A percentile compares a stretch with the other conserved stretches of the same genome.
Evolutionary conservation across 768 basidiomycete genomes (phyloP).

Genomic region (Dioszegia crocea): DNA sequence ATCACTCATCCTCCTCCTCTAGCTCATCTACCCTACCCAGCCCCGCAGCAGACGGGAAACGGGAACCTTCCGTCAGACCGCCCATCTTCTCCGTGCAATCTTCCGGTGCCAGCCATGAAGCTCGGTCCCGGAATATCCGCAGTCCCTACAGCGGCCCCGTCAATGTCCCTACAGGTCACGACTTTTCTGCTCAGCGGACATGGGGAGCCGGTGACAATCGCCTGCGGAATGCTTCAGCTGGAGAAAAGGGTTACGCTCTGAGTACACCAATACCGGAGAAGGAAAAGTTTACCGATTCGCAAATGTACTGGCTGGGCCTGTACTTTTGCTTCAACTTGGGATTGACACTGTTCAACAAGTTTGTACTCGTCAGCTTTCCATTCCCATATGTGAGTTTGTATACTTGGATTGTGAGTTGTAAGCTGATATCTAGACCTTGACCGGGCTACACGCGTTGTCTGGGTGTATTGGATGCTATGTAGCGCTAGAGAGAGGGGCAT

Average conservation of each 20-base stretch:
- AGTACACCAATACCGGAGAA: neutral
- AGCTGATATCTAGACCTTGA: constrained; percentile 61
- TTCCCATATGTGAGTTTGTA: constrained; percentile 77
- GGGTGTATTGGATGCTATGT: constrained; percentile 75
- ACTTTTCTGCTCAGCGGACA: neutral
- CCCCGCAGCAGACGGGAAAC: neutral
- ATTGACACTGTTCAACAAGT: constrained; percentile 93
- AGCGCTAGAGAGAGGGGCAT: constrained; percentile 60
- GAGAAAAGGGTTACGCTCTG: neutral
- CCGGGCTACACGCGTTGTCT: constrained; percentile 82
- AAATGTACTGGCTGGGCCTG: constrained; percentile 62
- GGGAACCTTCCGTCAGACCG: constrained; percentile 3
- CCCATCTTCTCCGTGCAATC: neutral
- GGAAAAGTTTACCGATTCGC: constrained; percentile 33
- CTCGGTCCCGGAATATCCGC: neutral
- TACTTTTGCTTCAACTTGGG: constrained; percentile 90
- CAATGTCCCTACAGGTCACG: neutral
- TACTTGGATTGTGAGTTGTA: too few relatives aligned
- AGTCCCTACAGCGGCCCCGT: neutral
- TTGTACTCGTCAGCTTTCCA: constrained; percentile 83
- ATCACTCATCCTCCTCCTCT: too few relatives aligned
- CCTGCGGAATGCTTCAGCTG: neutral
- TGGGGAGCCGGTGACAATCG: neutral
- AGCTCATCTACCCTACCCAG: neutral
- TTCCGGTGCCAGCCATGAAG: neutral